These are phyloP conservation scores for Dorcoceras hygrometricum DNA, from an alignment of 257 asterid species.

Conservation along the genomic window DNA sequence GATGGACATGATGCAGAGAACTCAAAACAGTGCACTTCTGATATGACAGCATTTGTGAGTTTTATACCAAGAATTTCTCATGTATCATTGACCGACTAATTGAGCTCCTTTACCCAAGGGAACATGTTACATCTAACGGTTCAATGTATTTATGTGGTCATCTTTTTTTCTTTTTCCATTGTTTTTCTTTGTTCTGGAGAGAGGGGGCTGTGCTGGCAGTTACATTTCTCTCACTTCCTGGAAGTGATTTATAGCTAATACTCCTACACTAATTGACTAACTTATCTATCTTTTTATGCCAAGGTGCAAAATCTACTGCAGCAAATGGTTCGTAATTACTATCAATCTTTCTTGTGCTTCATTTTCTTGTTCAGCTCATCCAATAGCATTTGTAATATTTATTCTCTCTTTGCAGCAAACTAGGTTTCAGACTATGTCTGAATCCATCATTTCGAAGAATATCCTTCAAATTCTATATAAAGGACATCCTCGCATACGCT, in stretches of 20 bases:
- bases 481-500: not conserved
- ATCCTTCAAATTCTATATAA: conserved; percentile 46
- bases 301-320: conserved; percentile 88
- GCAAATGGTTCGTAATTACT: conserved; percentile 64
- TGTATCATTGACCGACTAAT: not conserved
- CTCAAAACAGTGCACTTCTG: conserved; percentile 71
- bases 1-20: conserved; percentile 73
- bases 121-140: not conserved
- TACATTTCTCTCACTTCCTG: not conserved
- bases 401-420: conserved; percentile 62
- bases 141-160: not conserved
- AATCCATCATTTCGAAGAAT: conserved; percentile 79
- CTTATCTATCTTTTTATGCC: conserved; percentile 19
- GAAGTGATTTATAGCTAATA: conserved; percentile 2
- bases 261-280: conserved; percentile 26
- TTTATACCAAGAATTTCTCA: not conserved
- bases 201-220: not conserved
- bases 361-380: conserved; percentile 1
- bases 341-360: not conserved
- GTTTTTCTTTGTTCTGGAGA: conserved; percentile 6
- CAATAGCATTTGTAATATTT: conserved; percentile 16
- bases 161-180: not conserved
- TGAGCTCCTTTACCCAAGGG: not conserved
- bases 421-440: conserved; percentile 93
- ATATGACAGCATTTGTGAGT: conserved; percentile 88